Evolutionary conservation across 495 filamentous ascomycete genomes (phyloP).

Genomic region (Neurospora sp.): DNA sequence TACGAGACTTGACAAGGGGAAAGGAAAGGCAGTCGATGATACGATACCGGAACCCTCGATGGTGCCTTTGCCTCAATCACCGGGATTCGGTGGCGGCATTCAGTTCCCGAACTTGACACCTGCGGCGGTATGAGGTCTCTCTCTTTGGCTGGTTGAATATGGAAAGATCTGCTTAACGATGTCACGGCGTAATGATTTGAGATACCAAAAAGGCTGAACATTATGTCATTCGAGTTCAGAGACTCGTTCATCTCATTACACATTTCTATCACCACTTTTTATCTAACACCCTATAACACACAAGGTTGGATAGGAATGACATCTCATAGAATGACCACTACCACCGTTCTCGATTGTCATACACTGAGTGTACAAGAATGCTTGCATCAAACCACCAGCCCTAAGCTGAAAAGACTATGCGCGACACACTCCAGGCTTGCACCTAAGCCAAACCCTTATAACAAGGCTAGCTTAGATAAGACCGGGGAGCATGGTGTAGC

Average conservation of each 20-base stretch:
- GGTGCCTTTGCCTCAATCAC: slow-evolving; percentile 6
- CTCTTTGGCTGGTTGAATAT: background rate
- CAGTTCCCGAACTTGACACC: background rate
- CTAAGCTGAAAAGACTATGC: background rate
- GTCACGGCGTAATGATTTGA: slow-evolving; percentile 4
- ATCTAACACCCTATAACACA: background rate
- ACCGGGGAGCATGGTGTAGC: slow-evolving; percentile 66
- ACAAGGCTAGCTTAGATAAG: slow-evolving; percentile 25
- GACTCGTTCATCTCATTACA: background rate
- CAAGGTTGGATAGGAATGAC: background rate
- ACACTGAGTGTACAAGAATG: background rate
- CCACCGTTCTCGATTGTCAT: background rate
- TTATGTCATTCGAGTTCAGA: background rate
- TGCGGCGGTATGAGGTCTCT: background rate
- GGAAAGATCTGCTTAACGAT: background rate
- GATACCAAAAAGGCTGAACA: background rate
- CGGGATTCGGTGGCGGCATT: background rate
- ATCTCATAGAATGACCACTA: background rate
- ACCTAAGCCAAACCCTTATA: background rate
- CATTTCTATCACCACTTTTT: background rate
- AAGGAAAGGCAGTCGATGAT: slow-evolving; percentile 14
- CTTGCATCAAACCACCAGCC: background rate
- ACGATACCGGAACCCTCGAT: background rate
- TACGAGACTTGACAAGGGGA: background rate
- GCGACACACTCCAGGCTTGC: background rate